Base-by-base conservation (phyloP, 768 basidiomycete genomes). In the Tubosaeta sp. region DNA sequence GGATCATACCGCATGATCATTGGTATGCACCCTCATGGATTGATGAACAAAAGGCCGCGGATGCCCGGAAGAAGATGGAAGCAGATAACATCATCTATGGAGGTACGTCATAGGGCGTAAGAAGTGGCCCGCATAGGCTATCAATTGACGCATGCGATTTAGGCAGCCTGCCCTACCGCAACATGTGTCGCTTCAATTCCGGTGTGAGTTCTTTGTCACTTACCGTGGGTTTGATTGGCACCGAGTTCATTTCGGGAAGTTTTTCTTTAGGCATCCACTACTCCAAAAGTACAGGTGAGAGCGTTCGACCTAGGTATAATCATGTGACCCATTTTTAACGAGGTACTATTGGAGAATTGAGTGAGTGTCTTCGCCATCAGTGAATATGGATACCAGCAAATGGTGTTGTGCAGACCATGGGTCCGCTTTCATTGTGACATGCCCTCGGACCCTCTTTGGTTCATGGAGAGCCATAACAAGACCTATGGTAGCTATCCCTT, bases 181-280 rank as follows among this genome's bases (percentile, higher is more conserved):
- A 87, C 55, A 87, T 89, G 86, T 88, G 87, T 66, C 74, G 86
- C 18, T 89, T 79, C 71, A 84, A 87, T 62, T 85, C 83, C 2
- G 84, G 83, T 1, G 82, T 85, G 55, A 59, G 78, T 70, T 3
- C 21, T 10, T 22, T 9, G 2, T 4, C 27, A 27, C 27, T 6
- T 25, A 11, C 10, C 19, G 40, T 34, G 4, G 13, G 31, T 19
- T 10, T 21, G 16, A 32, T 35, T 27, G 9, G n/a, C 43, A 14
- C 12, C 22, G 29, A 41, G 44, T 46, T 38, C 34, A 50, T 36
- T 16, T 34, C 10, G 9, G 24, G 1, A 44, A 81, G 73, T 81
- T 77, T 71, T 84, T 84, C 70, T 84, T 74, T 25, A 57, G 65
- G 39, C 65, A 67, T 41, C 8, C 54, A 9, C 41, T 66, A 1